These are phyloP conservation scores for Ettlia oleoabundans DNA, from an alignment of 139 green algal genomes.

Conservation along the genomic window DNA sequence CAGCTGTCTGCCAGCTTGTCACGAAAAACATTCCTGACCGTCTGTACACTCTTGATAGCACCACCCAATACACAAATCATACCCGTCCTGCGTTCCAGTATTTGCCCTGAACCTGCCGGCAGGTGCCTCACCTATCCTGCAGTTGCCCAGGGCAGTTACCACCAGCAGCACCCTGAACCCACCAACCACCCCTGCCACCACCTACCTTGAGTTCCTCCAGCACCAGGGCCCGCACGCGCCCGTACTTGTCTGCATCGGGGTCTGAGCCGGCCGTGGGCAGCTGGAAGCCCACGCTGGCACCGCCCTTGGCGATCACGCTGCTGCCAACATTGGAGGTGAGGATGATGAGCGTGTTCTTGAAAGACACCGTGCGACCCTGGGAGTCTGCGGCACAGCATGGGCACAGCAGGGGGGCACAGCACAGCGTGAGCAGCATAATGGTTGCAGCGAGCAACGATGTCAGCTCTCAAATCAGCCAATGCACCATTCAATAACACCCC, in stretches of 20 bases:
- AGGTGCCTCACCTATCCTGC: not conserved
- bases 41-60: too few species aligned
- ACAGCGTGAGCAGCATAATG: too few species aligned
- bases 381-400: conserved; percentile 18
- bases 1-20: too few species aligned
- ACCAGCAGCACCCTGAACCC: not conserved
- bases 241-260: conserved; percentile 54
- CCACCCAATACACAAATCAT: too few species aligned
- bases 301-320: conserved; percentile 68
- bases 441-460: too few species aligned
- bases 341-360: conserved; percentile 84
- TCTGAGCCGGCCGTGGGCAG: conserved; percentile 43
- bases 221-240: conserved; percentile 65
- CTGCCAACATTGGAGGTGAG: conserved; percentile 84
- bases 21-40: too few species aligned
- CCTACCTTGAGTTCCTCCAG: conserved; percentile 78
- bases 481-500: too few species aligned
- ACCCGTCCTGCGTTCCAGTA: too few species aligned
- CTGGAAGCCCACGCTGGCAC: conserved; percentile 72
- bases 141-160: too few species aligned
- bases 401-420: not conserved
- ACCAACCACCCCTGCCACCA: not conserved
- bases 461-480: too few species aligned
- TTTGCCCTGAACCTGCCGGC: too few species aligned
- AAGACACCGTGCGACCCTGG: conserved; percentile 72